Base-by-base conservation (phyloP, 768 basidiomycete species). In the Lentinus tigrinus region DNA sequence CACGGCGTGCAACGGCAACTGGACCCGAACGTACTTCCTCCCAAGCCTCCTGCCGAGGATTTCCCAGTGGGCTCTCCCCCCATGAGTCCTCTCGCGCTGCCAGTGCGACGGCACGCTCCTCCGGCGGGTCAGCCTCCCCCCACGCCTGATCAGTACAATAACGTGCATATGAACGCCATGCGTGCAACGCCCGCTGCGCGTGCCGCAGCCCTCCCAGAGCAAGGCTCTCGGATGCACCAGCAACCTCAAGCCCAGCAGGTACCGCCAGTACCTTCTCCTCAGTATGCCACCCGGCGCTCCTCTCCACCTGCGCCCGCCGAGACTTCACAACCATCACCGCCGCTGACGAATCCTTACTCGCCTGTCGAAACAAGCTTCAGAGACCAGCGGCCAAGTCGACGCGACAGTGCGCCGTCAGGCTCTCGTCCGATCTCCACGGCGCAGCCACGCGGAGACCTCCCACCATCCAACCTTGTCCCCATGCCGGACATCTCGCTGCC, bases 401-500 rank as follows among this genome's bases (percentile, higher is more conserved):
- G 47, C 31, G 38, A 31, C 36, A 50, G 42, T 24, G 48, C 58
- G 7, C 31, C 58, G 34, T 54, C 38, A 16, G 38, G 17, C 7
- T 2, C 11, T 9, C 54, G 46, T 27, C 44, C 50, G 16, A 19
- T 31, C 2, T 55, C 58, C 1, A 27, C 21, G 14, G 36, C 37
- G 37, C 50, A 39, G 3, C 38, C 50, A 2, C 46, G 46, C 24
- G 16, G 34, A 7, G 42, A 55, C 9, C 43, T 42, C 17, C 49
- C 49, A 5, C n/a, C 57, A 0, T 31, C 46, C 1, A 58, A n/a
- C 34, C 43, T 40, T 14, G 43, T 47, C 9, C 64, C 59, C 1
- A 56, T 57, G 0, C 64, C 64, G 1, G 64, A 65, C 39, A 58
- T 63, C 36, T 3, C 54, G 1, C 52, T 65, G 14, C 64, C 62